These are phyloP conservation scores for Anacardium occidentale DNA, from an alignment of 345 rosid genomes.

Conservation along the genomic window DNA sequence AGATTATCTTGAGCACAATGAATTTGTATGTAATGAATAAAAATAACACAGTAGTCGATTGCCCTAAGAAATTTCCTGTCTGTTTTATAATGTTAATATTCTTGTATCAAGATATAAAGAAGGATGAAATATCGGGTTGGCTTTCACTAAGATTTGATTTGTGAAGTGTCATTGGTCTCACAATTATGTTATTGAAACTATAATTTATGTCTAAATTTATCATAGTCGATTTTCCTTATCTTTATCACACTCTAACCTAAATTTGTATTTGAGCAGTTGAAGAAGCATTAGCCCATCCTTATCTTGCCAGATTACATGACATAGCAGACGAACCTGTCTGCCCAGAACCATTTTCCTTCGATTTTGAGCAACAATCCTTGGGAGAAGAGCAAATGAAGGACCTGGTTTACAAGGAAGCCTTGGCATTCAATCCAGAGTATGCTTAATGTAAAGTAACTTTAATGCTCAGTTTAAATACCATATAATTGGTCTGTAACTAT, in stretches of 20 bases:
- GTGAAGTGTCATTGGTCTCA: neutral
- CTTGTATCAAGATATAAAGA: neutral
- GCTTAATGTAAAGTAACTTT: slow-evolving; percentile 32
- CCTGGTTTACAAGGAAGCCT: slow-evolving; percentile 75
- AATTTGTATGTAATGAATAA: neutral
- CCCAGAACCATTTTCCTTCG: slow-evolving; percentile 68
- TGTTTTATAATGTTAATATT: neutral
- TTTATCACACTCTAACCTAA: slow-evolving; percentile 5
- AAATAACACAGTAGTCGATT: neutral
- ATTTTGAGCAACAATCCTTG: slow-evolving; percentile 76
- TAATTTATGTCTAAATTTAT: neutral
- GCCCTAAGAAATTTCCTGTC: neutral
- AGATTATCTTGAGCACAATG: neutral
- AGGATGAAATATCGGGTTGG: no score
- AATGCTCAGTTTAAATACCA: neutral
- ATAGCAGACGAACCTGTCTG: slow-evolving; percentile 89
- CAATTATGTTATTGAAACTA: no score
- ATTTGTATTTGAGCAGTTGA: slow-evolving; percentile 58
- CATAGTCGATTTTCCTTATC: neutral
- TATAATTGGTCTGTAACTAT: neutral
- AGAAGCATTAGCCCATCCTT: slow-evolving; percentile 87
- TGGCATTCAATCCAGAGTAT: slow-evolving; percentile 68
- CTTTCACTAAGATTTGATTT: neutral
- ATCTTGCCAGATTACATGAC: slow-evolving; percentile 79
- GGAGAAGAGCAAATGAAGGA: slow-evolving; percentile 95